phyloP scores from a whole-genome alignment of 176 grass and related monocot genomes.

The Avena eriantha region DNA sequence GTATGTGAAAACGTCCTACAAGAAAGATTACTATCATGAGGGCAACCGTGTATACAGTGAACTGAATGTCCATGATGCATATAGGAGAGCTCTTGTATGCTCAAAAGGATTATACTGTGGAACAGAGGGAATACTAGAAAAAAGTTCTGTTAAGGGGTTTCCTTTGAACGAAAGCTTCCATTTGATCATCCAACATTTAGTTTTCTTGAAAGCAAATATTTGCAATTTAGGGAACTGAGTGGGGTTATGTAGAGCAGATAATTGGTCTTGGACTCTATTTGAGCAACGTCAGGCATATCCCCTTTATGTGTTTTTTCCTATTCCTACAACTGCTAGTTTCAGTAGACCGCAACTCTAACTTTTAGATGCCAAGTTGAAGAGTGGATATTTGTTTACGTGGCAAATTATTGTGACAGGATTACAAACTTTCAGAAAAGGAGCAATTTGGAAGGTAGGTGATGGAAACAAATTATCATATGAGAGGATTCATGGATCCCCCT shows the following conservation, averaged over 20 bases:
- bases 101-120: too few relatives aligned
- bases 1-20: slow-evolving; percentile 33
- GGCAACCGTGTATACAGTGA: slow-evolving; percentile 61
- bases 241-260: not conserved
- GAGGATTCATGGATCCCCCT: too few relatives aligned
- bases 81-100: slow-evolving; percentile 53
- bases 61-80: slow-evolving; percentile 75
- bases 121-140: not conserved
- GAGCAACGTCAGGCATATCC: not conserved
- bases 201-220: not conserved
- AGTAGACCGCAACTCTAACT: slow-evolving; percentile 3
- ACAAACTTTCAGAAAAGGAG: too few relatives aligned
- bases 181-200: not conserved
- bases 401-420: too few relatives aligned
- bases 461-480: too few relatives aligned
- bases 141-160: not conserved
- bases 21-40: slow-evolving; percentile 88
- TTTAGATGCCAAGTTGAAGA: not conserved
- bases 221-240: not conserved
- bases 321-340: slow-evolving; percentile 11
- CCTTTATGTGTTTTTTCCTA: not conserved
- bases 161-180: not conserved
- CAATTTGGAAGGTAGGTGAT: too few relatives aligned
- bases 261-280: not conserved
- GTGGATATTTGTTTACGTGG: too few relatives aligned